A percentile compares a stretch with the other conserved stretches of the same genome.
phyloP scores from a whole-genome alignment of 345 rosid species.

The Sisymbrium altissimum region DNA sequence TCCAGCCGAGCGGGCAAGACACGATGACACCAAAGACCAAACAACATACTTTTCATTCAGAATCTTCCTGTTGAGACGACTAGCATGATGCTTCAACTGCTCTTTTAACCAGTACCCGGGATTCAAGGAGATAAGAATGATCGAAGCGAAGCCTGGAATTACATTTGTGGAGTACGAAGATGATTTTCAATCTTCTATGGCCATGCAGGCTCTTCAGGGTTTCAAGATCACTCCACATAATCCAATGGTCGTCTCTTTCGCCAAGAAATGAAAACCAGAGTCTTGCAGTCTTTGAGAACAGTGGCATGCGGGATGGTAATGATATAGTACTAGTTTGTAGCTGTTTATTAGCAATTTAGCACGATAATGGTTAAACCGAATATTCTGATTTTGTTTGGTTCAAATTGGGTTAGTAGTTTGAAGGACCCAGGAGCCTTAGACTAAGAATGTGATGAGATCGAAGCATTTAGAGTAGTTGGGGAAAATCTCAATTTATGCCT shows the following conservation, averaged over 20 bases:
- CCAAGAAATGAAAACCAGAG: constrained; percentile 2
- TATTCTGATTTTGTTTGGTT: background rate
- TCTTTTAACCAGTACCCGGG: no score
- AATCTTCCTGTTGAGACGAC: no score
- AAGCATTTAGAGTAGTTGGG: background rate
- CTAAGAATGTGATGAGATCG: background rate
- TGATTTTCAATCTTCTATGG: constrained; percentile 71
- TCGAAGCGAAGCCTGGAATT: constrained; percentile 85
- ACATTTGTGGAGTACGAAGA: constrained; percentile 87
- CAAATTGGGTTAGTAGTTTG: background rate
- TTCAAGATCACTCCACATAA: constrained; percentile 82
- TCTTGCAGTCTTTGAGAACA: background rate
- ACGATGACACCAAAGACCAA: no score
- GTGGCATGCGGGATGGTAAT: no score
- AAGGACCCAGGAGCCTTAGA: background rate
- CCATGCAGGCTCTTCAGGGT: constrained; percentile 84
- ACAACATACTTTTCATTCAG: no score
- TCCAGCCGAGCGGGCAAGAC: no score
- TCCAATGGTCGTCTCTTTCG: constrained; percentile 27
- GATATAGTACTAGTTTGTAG: no score
- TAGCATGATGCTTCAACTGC: no score
- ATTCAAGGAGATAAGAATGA: constrained; percentile 33
- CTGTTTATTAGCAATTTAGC: no score
- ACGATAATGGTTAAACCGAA: no score
- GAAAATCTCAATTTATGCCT: background rate